These are phyloP conservation scores for Porphyrellus sp. DNA, from an alignment of 1,284 basidiomycete genomes.

Conservation along the genomic window DNA sequence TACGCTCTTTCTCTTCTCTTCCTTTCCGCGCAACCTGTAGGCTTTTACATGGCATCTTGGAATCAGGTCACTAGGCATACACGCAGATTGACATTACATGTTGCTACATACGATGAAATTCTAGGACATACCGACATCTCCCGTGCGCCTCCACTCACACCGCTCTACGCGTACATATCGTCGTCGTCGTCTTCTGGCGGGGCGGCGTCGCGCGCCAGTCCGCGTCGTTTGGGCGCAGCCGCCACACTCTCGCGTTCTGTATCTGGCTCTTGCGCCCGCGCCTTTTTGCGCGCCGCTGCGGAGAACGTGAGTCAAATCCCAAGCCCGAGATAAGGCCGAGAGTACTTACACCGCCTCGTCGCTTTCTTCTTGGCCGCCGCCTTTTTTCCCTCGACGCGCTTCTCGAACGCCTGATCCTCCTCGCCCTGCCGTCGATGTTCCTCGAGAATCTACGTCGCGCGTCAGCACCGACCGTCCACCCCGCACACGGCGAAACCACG, in stretches of 20 bases:
- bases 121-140: not conserved
- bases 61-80: not conserved
- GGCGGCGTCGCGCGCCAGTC: conserved; percentile 1
- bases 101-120: not conserved
- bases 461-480: no score
- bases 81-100: not conserved
- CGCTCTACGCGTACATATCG: conserved; percentile 29
- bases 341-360: conserved; percentile 39
- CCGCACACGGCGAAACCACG: not conserved
- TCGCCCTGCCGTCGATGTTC: conserved; percentile 82
- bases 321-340: not conserved
- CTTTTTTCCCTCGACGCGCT: conserved; percentile 78
- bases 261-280: conserved; percentile 16
- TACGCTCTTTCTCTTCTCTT: not conserved
- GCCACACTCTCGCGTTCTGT: conserved; percentile 3
- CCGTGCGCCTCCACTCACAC: not conserved
- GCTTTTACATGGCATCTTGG: not conserved
- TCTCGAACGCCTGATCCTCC: conserved; percentile 88
- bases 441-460: conserved; percentile 66
- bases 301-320: not conserved
- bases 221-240: conserved; percentile 11
- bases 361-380: conserved; percentile 72
- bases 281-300: conserved; percentile 33
- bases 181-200: conserved; percentile 27
- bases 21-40: not conserved